Conservation (phyloP, 176 grass and related monocot species). For the Bothriochloa decipiens region DNA sequence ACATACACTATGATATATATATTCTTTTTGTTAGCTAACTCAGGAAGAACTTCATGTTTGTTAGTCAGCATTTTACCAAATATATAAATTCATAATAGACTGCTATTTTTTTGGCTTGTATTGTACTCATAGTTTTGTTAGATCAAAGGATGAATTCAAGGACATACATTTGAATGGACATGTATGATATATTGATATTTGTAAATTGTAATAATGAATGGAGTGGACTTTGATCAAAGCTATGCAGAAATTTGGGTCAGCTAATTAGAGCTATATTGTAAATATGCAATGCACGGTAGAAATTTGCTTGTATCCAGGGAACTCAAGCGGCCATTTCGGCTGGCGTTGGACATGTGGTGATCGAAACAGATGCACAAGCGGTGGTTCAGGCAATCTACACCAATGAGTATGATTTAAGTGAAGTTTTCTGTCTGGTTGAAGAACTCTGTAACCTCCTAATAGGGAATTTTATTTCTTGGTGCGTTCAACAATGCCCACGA, state of each 20-base stretch:
- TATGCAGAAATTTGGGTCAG: neutral
- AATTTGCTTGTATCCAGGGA: too few species aligned
- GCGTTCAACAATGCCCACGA: too few species aligned
- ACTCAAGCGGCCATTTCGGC: too few species aligned
- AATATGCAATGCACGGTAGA: too few species aligned
- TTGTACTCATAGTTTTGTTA: neutral
- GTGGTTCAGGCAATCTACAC: too few species aligned
- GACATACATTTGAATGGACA: neutral
- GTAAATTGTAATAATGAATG: slow-evolving; percentile 12
- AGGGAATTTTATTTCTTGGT: too few species aligned
- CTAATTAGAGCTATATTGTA: neutral
- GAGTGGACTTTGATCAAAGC: neutral
- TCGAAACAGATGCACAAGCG: too few species aligned
- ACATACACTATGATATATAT: neutral
- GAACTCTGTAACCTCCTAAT: too few species aligned
- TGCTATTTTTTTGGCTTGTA: slow-evolving; percentile 17
- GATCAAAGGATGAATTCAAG: slow-evolving; percentile 15
- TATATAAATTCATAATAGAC: neutral
- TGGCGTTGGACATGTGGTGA: too few species aligned
- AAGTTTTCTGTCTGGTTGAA: too few species aligned
- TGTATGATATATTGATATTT: neutral
- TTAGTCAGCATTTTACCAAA: slow-evolving; percentile 17
- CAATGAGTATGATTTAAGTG: too few species aligned
- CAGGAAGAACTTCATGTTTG: slow-evolving; percentile 1
- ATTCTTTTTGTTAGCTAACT: neutral